phyloP scores from a whole-genome alignment of 2,329 filamentous ascomycete species.

The Penicillium sp. region DNA sequence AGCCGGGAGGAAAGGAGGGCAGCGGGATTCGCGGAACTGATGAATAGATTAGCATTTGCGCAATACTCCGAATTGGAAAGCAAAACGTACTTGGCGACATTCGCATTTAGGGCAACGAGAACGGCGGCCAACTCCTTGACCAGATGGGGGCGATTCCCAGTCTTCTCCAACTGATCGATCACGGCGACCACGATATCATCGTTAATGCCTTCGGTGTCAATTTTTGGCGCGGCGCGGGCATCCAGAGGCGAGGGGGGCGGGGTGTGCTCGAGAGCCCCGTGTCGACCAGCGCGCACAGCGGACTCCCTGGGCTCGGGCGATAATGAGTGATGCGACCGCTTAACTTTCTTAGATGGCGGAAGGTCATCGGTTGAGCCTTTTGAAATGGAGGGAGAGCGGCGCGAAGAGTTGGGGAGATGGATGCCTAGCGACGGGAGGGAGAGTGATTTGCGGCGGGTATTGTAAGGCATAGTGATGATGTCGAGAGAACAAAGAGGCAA shows the following conservation, averaged over 20 bases:
- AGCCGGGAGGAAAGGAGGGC: constrained; percentile 93
- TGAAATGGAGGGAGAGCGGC: constrained; percentile 61
- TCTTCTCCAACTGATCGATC: constrained; percentile 82
- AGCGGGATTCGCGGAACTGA: constrained; percentile 89
- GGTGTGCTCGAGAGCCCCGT: constrained; percentile 65
- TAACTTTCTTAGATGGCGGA: constrained; percentile 66
- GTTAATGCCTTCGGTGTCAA: constrained; percentile 80
- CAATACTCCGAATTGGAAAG: constrained; percentile 3
- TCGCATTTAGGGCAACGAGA: constrained; percentile 71
- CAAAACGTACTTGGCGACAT: constrained; percentile 81
- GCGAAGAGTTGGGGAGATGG: constrained; percentile 65
- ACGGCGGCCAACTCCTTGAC: constrained; percentile 89
- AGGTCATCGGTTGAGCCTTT: constrained; percentile 58
- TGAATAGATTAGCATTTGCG: constrained; percentile 22
- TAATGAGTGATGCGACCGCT: constrained; percentile 66
- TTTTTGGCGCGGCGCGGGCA: constrained; percentile 50
- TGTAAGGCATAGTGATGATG: constrained; percentile 73
- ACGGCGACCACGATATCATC: constrained; percentile 94
- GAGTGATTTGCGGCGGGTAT: constrained; percentile 93
- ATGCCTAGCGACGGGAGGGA: constrained; percentile 92
- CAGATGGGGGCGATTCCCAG: constrained; percentile 86
- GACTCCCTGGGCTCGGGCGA: constrained; percentile 37
- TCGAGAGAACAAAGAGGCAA: constrained; percentile 10
- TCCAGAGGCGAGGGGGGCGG: constrained; percentile 73
- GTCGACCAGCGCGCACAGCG: constrained; percentile 35